Base-by-base conservation (phyloP, 1,284 basidiomycete genomes). In the Meira nashicola region DNA sequence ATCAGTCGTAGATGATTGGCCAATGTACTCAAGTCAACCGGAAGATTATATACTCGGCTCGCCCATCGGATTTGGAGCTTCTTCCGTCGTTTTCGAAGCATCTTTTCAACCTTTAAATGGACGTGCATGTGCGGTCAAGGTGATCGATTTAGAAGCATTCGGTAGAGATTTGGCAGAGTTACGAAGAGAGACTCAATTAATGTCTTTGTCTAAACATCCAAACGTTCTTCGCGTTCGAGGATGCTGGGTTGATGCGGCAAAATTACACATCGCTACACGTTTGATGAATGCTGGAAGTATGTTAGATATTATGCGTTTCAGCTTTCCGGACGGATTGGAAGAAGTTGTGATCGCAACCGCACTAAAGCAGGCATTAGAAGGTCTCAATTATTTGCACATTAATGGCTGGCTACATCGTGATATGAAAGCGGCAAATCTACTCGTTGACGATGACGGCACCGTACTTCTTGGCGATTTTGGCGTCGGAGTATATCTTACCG, bases 201-300 rank as follows among this genome's bases (percentile, higher is more conserved):
- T 93, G 91, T 90, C 89, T 2, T 83, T 93, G 1, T 89, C 87
- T n/a, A 93, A 93, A 74, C 90, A 93, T 66, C 90, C 90, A 25
- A 92, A 93, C 68, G 89, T 93, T 6, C 83, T 93, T 17, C 86
- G 90, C 59, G 91, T 93, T 1, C 86, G 91, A 66, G 90, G 90
- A 11, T 87, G 87, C 43, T 93, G 91, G 91, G 85, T 89, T 71
- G 82, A 86, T 7, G 90, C 88, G 40, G 85, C 88, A 77, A 89
- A 89, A 73, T 83, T 93, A 4, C 85, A 86, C 76, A 93, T 93
- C 62, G 90, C 91, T 2, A 83, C 91, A 57, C 87, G 91, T 41
- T 84, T 93, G 60, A 93, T 93, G 90, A 89, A 86, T 69, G 87
- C 86, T 62, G 89, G 89, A 33, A 90, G 88, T 68, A 88, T 88